These are phyloP conservation scores for Oryza meridionalis DNA, from an alignment of 176 grass and related monocot species.

Conservation along the genomic window DNA sequence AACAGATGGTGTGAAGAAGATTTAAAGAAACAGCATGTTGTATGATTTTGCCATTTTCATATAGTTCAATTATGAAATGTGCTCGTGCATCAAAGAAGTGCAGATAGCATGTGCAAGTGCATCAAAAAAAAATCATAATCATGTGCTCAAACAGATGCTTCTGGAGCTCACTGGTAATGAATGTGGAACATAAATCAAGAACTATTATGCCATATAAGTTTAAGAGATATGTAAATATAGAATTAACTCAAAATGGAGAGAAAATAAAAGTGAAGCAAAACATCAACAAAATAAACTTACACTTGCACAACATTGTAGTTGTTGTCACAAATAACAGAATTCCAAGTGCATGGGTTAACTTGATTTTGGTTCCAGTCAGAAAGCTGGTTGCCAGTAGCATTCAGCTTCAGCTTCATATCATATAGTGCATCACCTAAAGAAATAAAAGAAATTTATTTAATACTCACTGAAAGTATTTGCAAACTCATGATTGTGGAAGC, in stretches of 20 bases:
- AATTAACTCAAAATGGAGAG: neutral
- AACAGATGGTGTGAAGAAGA: neutral
- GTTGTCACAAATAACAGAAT: slow-evolving; percentile 87
- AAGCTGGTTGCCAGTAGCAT: slow-evolving; percentile 68
- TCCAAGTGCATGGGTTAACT: slow-evolving; percentile 86
- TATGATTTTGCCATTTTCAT: neutral
- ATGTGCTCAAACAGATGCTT: slow-evolving; percentile 24
- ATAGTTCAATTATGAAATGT: slow-evolving; percentile 16
- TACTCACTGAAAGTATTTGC: slow-evolving; percentile 10
- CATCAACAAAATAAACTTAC: slow-evolving; percentile 55
- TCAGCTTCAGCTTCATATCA: slow-evolving; percentile 76
- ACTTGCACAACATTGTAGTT: slow-evolving; percentile 80
- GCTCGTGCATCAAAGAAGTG: slow-evolving; percentile 14
- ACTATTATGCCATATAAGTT: slow-evolving; percentile 8
- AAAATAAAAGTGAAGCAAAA: slow-evolving; percentile 17
- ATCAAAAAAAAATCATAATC: neutral
- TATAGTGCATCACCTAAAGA: slow-evolving; percentile 56
- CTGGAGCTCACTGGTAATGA: neutral
- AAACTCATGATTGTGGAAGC: neutral
- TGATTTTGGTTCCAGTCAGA: slow-evolving; percentile 85
- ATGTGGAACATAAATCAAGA: slow-evolving; percentile 18
- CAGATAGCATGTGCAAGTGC: neutral
- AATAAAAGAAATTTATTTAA: slow-evolving; percentile 32
- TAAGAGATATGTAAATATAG: neutral
- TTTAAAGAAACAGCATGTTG: neutral